phyloP scores from a whole-genome alignment of 768 basidiomycete species.

The Trametes sanguinea region DNA sequence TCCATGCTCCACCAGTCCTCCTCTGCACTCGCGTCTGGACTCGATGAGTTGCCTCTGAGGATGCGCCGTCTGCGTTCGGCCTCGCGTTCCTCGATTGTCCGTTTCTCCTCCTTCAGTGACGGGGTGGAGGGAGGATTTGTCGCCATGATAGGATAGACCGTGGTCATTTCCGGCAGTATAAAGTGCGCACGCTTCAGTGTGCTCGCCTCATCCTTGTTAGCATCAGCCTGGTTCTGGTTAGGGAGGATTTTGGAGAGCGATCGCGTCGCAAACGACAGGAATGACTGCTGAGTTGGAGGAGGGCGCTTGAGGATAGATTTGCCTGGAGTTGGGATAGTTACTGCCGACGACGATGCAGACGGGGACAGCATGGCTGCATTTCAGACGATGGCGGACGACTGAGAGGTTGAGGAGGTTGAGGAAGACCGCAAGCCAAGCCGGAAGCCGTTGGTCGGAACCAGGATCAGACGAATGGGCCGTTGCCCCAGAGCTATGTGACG shows the following conservation, averaged over 20 bases:
- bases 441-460: background rate
- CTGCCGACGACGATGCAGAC: slow-evolving; percentile 76
- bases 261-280: slow-evolving; percentile 53
- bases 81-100: slow-evolving; percentile 76
- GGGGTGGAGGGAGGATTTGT: slow-evolving; percentile 82
- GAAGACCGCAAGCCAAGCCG: slow-evolving; percentile 4
- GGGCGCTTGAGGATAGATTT: slow-evolving; percentile 83
- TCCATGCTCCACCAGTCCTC: slow-evolving; percentile 85
- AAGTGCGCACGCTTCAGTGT: slow-evolving; percentile 90
- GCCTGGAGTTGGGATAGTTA: slow-evolving; percentile 76
- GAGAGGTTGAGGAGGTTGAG: slow-evolving; percentile 1
- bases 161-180: slow-evolving; percentile 81
- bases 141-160: slow-evolving; percentile 89
- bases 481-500: background rate
- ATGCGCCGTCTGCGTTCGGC: slow-evolving; percentile 65
- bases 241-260: slow-evolving; percentile 74
- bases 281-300: slow-evolving; percentile 63
- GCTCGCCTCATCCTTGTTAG: slow-evolving; percentile 47
- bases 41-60: slow-evolving; percentile 49
- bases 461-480: background rate
- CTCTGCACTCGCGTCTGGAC: slow-evolving; percentile 24
- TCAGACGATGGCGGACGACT: slow-evolving; percentile 1
- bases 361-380: slow-evolving; percentile 44
- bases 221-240: slow-evolving; percentile 41
- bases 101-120: slow-evolving; percentile 77